phyloP scores from a whole-genome alignment of 1,284 basidiomycete genomes.

The Bjerkandera adusta region DNA sequence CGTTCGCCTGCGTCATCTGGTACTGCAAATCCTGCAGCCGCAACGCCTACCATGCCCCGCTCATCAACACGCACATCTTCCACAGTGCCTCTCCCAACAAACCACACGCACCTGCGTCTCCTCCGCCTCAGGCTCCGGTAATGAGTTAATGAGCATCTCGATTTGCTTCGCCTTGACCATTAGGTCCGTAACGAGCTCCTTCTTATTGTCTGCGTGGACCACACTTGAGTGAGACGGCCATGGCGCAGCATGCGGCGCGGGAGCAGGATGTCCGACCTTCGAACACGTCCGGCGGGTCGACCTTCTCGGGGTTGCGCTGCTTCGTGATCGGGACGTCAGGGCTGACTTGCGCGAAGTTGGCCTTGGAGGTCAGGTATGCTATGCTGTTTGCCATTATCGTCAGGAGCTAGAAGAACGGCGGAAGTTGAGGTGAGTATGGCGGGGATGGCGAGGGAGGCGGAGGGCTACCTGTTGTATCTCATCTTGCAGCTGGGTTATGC shows the following conservation, averaged over 20 bases:
- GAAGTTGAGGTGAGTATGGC: not conserved
- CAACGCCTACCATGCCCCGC: slow-evolving; percentile 51
- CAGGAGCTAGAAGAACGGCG: slow-evolving; percentile 50
- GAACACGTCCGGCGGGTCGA: slow-evolving; percentile 65
- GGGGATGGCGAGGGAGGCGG: not conserved
- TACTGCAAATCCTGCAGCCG: slow-evolving; percentile 61
- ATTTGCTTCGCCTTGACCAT: slow-evolving; percentile 84
- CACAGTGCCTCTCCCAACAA: too few species aligned
- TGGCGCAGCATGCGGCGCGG: slow-evolving; percentile 5
- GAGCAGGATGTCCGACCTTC: slow-evolving; percentile 43
- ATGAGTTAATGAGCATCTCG: slow-evolving; percentile 72
- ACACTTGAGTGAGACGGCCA: not conserved
- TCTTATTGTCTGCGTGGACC: slow-evolving; percentile 61
- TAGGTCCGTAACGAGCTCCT: slow-evolving; percentile 76
- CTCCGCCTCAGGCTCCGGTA: slow-evolving; percentile 73
- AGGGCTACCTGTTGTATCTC: slow-evolving; percentile 73
- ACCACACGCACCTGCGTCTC: slow-evolving; percentile 59
- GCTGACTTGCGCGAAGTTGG: slow-evolving; percentile 73
- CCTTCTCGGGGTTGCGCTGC: slow-evolving; percentile 65
- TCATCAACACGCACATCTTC: too few species aligned
- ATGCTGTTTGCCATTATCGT: slow-evolving; percentile 80
- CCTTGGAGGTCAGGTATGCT: slow-evolving; percentile 68
- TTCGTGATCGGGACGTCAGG: slow-evolving; percentile 74
- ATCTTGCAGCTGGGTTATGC: slow-evolving; percentile 86
- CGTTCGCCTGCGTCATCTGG: slow-evolving; percentile 69